Evolutionary conservation across 257 asterid species (phyloP), one percentile per base, ranked within the genome.

Genomic region (Fraxinus anomala): DNA sequence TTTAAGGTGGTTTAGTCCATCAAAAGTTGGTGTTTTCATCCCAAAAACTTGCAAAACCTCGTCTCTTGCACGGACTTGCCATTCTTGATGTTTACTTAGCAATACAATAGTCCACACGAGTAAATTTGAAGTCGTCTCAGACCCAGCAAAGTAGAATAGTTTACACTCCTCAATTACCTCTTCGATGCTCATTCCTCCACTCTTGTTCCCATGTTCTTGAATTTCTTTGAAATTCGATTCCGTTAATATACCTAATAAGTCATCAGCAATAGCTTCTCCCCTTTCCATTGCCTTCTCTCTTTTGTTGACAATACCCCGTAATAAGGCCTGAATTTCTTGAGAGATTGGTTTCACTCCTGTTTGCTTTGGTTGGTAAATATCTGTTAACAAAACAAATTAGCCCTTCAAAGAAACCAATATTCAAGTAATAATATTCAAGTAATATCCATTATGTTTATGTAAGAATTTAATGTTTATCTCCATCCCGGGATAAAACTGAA

Each of bases 401-500:
- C 31, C 68, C 68, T 23, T 61, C 31, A 23, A 61, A 61, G 68
- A 61, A 61, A 61, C 31, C 68, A 21, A 61, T 23, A 8, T n/a
- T n/a, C 68, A 19, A 44, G 19, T 10, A 19, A 37, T 19, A 31
- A 61, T 23, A 8, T n/a, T n/a, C 68, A 19, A 44, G 19, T 10
- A 19, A 37, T 19, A 31, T 34, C 36, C 6, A 14, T 8, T 44
- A 66, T 69, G 54, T 3, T 24, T 14, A 0, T 3, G 11, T 19
- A 6, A 14, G 21, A 7, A 61, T 16, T 24, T n/a, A 19, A 21
- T 73, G 5, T 47, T 26, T 81, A 86, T 90, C 90, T 88, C 92
- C 92, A 88, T 28, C 92, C 89, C 0, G 92, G 91, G 77, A 88
- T 80, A 66, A 85, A 88, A n/a, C 80, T 26, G 80, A 77, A 81